Conservation (phyloP, 768 basidiomycete genomes). For the Tricholoma bakamatsutake region DNA sequence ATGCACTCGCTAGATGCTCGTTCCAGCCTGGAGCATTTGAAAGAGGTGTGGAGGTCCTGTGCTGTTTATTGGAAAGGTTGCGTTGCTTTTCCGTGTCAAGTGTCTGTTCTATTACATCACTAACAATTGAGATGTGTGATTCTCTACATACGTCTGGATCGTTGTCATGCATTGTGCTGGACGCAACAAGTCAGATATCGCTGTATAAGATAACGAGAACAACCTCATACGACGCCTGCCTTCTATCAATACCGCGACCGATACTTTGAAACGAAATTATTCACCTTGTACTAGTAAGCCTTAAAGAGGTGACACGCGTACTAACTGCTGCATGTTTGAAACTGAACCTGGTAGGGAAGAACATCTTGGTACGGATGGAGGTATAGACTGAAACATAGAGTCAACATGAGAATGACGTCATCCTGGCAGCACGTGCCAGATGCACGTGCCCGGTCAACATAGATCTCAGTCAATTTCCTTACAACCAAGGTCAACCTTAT, state of each 20-base stretch:
- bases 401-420: constrained; percentile 3
- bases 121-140: not conserved
- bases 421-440: constrained; percentile 22
- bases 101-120: constrained; percentile 24
- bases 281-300: constrained; percentile 21
- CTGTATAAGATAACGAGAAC: constrained; percentile 2
- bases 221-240: constrained; percentile 22
- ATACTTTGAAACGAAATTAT: not conserved
- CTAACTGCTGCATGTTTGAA: constrained; percentile 2
- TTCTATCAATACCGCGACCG: not conserved
- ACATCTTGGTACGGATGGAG: not conserved
- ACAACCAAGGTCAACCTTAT: not conserved
- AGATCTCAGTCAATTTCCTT: not conserved
- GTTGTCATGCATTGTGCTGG: constrained; percentile 55
- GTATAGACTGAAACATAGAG: constrained; percentile 15
- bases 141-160: constrained; percentile 39
- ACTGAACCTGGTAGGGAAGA: not conserved
- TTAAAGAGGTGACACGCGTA: not conserved
- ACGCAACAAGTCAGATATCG: constrained; percentile 9
- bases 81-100: constrained; percentile 49
- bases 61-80: constrained; percentile 38
- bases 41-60: constrained; percentile 43
- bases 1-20: constrained; percentile 54
- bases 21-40: constrained; percentile 67
- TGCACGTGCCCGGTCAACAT: not conserved